Evolutionary conservation across 176 grass and related monocot species (phyloP).

Genomic region (Tillandsia leiboldiana): DNA sequence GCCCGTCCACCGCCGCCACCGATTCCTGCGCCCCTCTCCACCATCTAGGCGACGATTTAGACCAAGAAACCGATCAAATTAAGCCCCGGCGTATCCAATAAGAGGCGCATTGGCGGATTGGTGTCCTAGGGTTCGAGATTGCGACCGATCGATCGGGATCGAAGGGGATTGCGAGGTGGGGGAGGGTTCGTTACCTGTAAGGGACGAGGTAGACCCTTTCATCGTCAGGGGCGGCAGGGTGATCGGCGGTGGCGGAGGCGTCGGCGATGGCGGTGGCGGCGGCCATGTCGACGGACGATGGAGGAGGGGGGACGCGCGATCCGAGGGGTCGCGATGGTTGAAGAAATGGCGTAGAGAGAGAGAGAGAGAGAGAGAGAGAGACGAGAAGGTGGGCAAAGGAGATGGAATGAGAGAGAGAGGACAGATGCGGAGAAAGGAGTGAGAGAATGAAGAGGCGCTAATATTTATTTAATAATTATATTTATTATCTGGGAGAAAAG

Average conservation of each 20-base stretch:
- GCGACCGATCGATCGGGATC: background rate
- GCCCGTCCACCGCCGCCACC: background rate
- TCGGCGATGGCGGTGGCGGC: conserved; percentile 39
- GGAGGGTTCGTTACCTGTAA: conserved; percentile 22
- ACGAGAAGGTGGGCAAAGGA: background rate
- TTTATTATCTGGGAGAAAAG: no score
- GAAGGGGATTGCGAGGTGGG: background rate
- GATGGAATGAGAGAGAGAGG: background rate
- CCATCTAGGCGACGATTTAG: conserved; percentile 30
- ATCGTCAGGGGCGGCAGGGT: conserved; percentile 13
- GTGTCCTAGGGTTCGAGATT: conserved; percentile 1
- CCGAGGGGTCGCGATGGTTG: background rate
- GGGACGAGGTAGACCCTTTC: conserved; percentile 51
- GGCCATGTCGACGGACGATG: conserved; percentile 11
- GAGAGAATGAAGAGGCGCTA: background rate
- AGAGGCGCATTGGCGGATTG: background rate
- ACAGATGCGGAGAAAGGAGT: background rate
- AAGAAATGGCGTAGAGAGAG: background rate
- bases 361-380: background rate
- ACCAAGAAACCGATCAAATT: conserved; percentile 9
- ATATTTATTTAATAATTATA: background rate
- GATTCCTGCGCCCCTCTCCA: conserved; percentile 43
- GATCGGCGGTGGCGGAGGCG: background rate
- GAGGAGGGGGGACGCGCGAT: conserved; percentile 2
- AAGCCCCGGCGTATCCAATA: background rate